These are phyloP conservation scores for Trametes sp. DNA, from an alignment of 1,284 basidiomycete species.

Conservation along the genomic window DNA sequence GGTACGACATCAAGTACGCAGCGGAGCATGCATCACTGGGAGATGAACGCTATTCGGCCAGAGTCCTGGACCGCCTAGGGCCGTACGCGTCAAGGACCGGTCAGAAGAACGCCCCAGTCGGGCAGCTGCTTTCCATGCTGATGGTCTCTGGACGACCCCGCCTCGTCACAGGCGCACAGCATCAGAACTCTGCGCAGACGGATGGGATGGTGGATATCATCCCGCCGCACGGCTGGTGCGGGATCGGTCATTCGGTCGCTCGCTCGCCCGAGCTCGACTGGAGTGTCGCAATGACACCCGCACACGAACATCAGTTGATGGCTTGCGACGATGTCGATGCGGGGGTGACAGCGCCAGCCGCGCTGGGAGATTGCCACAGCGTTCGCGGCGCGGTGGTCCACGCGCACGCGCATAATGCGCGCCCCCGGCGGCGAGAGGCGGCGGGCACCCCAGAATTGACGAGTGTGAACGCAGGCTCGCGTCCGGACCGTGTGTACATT, in stretches of 20 bases:
- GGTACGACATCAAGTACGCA: slow-evolving; percentile 18
- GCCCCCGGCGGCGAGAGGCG: neutral
- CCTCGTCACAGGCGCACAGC: slow-evolving; percentile 13
- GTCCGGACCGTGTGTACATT: slow-evolving; percentile 14
- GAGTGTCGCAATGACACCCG: slow-evolving; percentile 13
- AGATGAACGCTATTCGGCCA: slow-evolving; percentile 25
- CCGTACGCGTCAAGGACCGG: slow-evolving; percentile 15
- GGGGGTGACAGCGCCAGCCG: neutral
- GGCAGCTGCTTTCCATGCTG: slow-evolving; percentile 12
- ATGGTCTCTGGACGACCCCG: slow-evolving; percentile 7
- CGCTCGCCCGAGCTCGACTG: neutral
- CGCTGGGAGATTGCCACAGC: slow-evolving; percentile 4
- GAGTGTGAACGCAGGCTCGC: slow-evolving; percentile 23
- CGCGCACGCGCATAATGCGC: no score
- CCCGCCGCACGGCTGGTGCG: slow-evolving; percentile 4
- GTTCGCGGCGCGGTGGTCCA: slow-evolving; percentile 8
- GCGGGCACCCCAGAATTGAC: slow-evolving; percentile 27
- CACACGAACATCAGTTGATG: slow-evolving; percentile 13
- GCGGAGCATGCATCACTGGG: slow-evolving; percentile 20
- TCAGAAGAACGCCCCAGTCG: slow-evolving; percentile 1
- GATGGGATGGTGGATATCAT: slow-evolving; percentile 17
- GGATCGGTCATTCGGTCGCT: neutral
- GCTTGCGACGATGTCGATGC: slow-evolving; percentile 2
- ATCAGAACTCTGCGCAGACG: slow-evolving; percentile 23
- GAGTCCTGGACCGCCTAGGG: slow-evolving; percentile 16